These are phyloP conservation scores for Dactylellina sp. DNA, from an alignment of 2,329 filamentous ascomycete genomes.

Conservation along the genomic window DNA sequence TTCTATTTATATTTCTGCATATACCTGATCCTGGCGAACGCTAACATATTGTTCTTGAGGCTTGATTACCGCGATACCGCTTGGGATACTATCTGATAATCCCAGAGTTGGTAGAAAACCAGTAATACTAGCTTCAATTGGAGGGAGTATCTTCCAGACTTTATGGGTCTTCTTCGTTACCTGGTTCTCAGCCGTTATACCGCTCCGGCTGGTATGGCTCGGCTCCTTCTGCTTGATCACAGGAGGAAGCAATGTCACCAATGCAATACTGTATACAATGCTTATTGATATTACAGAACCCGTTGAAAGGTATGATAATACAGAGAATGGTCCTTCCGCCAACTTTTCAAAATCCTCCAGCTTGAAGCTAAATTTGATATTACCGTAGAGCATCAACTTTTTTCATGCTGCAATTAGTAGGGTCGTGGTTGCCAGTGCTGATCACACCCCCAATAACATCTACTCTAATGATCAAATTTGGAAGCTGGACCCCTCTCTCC, in stretches of 20 bases:
- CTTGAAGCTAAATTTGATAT: background rate
- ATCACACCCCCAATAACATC: slow-evolving; percentile 8
- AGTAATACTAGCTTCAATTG: slow-evolving; percentile 4
- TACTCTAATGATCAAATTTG: slow-evolving; percentile 8
- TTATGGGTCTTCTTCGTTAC: slow-evolving; percentile 3
- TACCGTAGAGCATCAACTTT: slow-evolving; percentile 19
- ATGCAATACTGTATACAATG: slow-evolving; percentile 36
- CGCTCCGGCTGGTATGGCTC: slow-evolving; percentile 13
- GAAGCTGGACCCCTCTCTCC: slow-evolving; percentile 15
- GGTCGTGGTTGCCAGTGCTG: slow-evolving; percentile 16
- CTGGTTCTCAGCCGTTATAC: slow-evolving; percentile 4
- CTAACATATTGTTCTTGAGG: background rate
- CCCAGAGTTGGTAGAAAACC: slow-evolving; percentile 27
- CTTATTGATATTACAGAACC: slow-evolving; percentile 21
- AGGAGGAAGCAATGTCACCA: slow-evolving; percentile 18
- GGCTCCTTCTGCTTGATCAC: slow-evolving; percentile 10
- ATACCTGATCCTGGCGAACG: background rate
- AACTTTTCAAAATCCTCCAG: no score
- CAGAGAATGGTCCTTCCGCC: no score
- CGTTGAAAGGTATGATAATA: slow-evolving; percentile 6
- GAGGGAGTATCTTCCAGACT: slow-evolving; percentile 1
- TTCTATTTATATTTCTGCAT: background rate
- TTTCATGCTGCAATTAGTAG: slow-evolving; percentile 21
- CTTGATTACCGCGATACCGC: slow-evolving; percentile 7
- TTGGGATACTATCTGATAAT: slow-evolving; percentile 27